Percentiles rank a stretch among this genome's conserved stretches.
phyloP scores from a whole-genome alignment of 2,329 filamentous ascomycete species.

The Waltergamsia citrina region DNA sequence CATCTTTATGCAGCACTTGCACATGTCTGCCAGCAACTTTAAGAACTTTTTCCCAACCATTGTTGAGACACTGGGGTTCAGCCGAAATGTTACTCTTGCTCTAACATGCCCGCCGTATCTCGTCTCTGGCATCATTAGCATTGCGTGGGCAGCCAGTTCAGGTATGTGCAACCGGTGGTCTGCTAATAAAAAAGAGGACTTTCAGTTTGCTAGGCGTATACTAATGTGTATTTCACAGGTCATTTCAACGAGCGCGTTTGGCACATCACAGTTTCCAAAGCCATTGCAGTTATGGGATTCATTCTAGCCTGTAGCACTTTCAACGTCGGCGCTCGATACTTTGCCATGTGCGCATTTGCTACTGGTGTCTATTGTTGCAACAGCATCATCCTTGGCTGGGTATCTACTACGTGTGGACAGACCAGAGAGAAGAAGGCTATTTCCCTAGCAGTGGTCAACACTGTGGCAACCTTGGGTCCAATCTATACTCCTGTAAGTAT shows the following conservation, averaged over 20 bases:
- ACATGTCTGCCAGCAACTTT: slow-evolving; percentile 36
- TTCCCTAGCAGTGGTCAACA: slow-evolving; percentile 19
- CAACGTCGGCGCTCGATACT: slow-evolving; percentile 14
- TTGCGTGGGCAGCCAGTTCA: too few relatives aligned
- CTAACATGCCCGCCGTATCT: too few relatives aligned
- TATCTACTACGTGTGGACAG: slow-evolving; percentile 22
- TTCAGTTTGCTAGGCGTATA: too few relatives aligned
- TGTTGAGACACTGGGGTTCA: slow-evolving; percentile 24
- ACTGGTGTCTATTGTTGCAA: slow-evolving; percentile 21
- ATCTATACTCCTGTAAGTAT: slow-evolving; percentile 8
- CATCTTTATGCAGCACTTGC: slow-evolving; percentile 45
- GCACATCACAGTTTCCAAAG: slow-evolving; percentile 32
- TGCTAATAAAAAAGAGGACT: too few relatives aligned
- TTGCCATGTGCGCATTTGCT: slow-evolving; percentile 18
- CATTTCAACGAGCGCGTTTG: slow-evolving; percentile 35
- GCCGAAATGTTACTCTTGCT: too few relatives aligned
- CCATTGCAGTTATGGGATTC: slow-evolving; percentile 20
- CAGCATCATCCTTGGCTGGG: slow-evolving; percentile 26
- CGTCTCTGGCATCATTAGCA: too few relatives aligned
- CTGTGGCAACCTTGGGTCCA: slow-evolving; percentile 9
- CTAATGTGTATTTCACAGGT: too few relatives aligned
- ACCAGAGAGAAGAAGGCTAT: slow-evolving; percentile 28
- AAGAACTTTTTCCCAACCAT: slow-evolving; percentile 31
- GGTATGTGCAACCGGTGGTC: too few relatives aligned
- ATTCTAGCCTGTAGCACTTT: slow-evolving; percentile 17